phyloP scores from a whole-genome alignment of 2,329 filamentous ascomycete species.

The Penicillium olsonii region DNA sequence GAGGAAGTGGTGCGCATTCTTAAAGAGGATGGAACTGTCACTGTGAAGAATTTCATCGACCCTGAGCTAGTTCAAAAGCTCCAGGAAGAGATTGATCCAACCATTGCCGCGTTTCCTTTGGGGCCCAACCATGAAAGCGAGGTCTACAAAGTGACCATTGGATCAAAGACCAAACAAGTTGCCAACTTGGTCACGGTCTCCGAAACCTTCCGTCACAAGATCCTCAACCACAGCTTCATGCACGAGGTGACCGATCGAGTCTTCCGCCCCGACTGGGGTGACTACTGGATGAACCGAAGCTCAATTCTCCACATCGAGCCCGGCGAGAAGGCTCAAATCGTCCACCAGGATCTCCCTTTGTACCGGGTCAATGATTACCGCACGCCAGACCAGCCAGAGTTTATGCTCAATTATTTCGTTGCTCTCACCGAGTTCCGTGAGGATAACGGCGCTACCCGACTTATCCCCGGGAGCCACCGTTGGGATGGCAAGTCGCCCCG shows the following conservation, averaged over 20 bases:
- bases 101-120: background rate
- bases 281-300: conserved; percentile 15
- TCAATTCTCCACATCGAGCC: conserved; percentile 16
- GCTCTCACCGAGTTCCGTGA: background rate
- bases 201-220: conserved; percentile 7
- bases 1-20: background rate
- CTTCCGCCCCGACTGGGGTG: conserved; percentile 5
- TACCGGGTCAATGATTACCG: background rate
- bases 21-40: background rate
- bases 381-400: conserved; percentile 1
- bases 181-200: background rate
- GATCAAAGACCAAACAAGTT: conserved; percentile 6
- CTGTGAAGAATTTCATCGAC: background rate
- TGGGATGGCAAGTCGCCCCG: conserved; percentile 3
- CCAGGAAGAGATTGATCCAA: background rate
- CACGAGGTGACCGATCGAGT: conserved; percentile 5
- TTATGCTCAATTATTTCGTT: conserved; percentile 16
- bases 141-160: no score
- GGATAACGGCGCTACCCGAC: background rate
- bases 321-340: conserved; percentile 9
- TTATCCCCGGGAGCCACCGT: background rate
- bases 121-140: no score
- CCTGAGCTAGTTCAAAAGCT: background rate
- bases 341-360: conserved; percentile 12
- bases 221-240: conserved; percentile 10